These are phyloP conservation scores for Hippophae tibetana DNA, from an alignment of 306 rosid species.

Conservation along the genomic window DNA sequence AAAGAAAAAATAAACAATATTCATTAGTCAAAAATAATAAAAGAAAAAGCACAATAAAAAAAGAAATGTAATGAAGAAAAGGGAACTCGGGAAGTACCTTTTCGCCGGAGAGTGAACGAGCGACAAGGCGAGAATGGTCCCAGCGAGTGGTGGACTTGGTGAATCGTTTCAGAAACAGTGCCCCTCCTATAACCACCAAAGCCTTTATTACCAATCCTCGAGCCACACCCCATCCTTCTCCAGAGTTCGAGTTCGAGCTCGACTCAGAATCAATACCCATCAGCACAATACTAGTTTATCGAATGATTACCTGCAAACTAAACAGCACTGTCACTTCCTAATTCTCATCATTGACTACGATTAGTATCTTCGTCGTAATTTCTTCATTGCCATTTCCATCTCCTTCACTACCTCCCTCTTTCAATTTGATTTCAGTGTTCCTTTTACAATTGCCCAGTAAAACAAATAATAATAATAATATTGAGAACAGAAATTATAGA, in stretches of 20 bases:
- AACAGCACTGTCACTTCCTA: too few species aligned
- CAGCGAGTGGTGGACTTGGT: conserved; percentile 97
- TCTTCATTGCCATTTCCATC: too few species aligned
- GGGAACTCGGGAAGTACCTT: conserved; percentile 28
- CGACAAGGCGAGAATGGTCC: conserved; percentile 83
- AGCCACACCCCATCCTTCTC: conserved; percentile 50
- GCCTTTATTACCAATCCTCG: conserved; percentile 65
- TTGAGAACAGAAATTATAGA: too few species aligned
- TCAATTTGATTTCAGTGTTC: too few species aligned
- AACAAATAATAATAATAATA: too few species aligned
- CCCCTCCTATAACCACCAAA: conserved; percentile 72
- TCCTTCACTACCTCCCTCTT: too few species aligned
- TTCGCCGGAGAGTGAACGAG: conserved; percentile 79
- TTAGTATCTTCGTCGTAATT: too few species aligned
- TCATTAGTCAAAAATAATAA: background rate
- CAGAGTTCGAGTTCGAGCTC: conserved; percentile 13
- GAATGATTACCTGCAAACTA: too few species aligned
- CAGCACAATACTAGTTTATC: background rate
- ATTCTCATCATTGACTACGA: too few species aligned
- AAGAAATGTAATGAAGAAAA: background rate
- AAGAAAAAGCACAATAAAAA: background rate
- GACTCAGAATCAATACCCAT: conserved; percentile 42
- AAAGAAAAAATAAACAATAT: background rate
- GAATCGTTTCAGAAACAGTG: conserved; percentile 71
- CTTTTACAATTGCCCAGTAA: too few species aligned